Conservation (phyloP, 768 basidiomycete genomes). For the Coprinopsis sp. region DNA sequence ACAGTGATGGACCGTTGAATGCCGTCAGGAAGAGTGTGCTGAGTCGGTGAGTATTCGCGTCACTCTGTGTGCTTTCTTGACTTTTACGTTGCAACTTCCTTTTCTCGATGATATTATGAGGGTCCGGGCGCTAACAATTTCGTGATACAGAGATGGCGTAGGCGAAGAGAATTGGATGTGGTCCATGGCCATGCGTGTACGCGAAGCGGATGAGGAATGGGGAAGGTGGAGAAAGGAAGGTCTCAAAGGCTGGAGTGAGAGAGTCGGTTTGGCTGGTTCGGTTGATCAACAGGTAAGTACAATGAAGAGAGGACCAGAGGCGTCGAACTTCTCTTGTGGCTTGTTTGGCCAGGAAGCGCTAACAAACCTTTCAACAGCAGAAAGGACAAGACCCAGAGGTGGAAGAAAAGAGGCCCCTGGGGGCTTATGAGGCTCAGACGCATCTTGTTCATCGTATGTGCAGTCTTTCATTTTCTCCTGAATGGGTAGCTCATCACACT, state of each 20-base stretch:
- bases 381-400: slow-evolving; percentile 25
- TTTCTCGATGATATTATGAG: too few relatives aligned
- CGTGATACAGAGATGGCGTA: slow-evolving; percentile 77
- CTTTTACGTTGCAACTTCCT: too few relatives aligned
- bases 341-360: too few relatives aligned
- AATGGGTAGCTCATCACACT: not conserved
- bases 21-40: slow-evolving; percentile 78
- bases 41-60: too few relatives aligned
- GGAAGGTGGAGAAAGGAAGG: slow-evolving; percentile 50
- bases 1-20: slow-evolving; percentile 81
- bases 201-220: slow-evolving; percentile 64
- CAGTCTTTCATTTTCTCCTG: slow-evolving; percentile 5
- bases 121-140: too few relatives aligned
- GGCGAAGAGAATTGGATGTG: slow-evolving; percentile 92
- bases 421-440: slow-evolving; percentile 81
- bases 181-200: slow-evolving; percentile 63
- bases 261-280: too few relatives aligned
- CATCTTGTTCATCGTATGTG: slow-evolving; percentile 71
- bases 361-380: slow-evolving; percentile 12
- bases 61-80: too few relatives aligned
- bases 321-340: too few relatives aligned
- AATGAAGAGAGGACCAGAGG: slow-evolving; percentile 20
- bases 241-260: too few relatives aligned
- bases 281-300: too few relatives aligned
- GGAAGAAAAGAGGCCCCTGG: slow-evolving; percentile 40